A percentile compares a stretch with the other conserved stretches of the same genome.
These are phyloP conservation scores for Diplodia mutila DNA, from an alignment of 2,329 filamentous ascomycete species.

Conservation along the genomic window DNA sequence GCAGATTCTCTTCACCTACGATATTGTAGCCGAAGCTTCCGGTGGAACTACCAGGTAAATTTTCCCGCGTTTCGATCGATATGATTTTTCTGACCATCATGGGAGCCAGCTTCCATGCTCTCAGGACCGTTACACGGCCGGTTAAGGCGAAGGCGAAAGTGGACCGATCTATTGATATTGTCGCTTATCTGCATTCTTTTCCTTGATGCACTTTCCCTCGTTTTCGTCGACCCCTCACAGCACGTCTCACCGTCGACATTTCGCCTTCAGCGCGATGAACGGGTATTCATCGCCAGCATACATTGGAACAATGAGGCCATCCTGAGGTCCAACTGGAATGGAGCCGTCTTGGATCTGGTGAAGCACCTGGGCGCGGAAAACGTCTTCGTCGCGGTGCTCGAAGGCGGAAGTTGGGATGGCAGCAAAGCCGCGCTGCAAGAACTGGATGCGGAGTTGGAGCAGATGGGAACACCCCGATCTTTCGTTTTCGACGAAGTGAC, in stretches of 20 bases:
- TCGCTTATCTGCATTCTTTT: neutral
- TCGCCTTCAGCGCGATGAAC: neutral
- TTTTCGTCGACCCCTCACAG: neutral
- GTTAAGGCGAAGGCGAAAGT: neutral
- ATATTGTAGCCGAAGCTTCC: neutral
- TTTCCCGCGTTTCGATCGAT: neutral
- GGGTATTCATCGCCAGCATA: slow-evolving; percentile 69
- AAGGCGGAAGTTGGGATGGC: slow-evolving; percentile 71
- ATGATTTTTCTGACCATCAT: neutral
- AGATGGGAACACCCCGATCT: slow-evolving; percentile 56
- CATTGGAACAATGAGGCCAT: slow-evolving; percentile 69
- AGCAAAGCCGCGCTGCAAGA: slow-evolving; percentile 65
- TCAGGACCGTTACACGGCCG: neutral
- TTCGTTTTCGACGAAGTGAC: slow-evolving; percentile 63
- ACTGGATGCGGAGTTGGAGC: slow-evolving; percentile 59
- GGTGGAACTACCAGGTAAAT: neutral
- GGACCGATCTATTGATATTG: neutral
- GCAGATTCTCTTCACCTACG: neutral
- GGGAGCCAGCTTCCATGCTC: neutral
- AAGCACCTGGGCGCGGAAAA: slow-evolving; percentile 63
- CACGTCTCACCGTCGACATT: neutral
- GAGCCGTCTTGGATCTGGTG: slow-evolving; percentile 61
- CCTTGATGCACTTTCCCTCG: neutral
- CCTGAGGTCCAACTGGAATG: slow-evolving; percentile 65
- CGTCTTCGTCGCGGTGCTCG: slow-evolving; percentile 68